phyloP scores from a whole-genome alignment of 345 rosid genomes.

The Sisymbrium irio region DNA sequence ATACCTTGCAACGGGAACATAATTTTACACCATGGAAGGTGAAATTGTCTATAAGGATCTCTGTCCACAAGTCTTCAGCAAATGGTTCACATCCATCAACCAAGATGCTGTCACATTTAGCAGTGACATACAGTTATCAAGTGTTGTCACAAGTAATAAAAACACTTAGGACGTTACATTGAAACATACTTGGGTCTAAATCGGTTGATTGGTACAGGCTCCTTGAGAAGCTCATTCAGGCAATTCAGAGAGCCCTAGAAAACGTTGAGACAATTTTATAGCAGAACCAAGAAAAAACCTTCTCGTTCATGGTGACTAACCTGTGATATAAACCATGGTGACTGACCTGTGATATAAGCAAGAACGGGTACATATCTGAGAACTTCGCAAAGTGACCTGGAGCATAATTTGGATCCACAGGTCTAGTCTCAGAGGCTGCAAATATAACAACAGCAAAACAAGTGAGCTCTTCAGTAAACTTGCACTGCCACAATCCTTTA shows the following conservation, averaged over 20 bases:
- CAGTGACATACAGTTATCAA: background rate
- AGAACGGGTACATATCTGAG: conserved; percentile 65
- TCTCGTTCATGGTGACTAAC: background rate
- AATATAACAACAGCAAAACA: background rate
- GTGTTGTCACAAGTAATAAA: conserved; percentile 16
- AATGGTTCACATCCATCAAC: conserved; percentile 82
- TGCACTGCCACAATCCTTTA: background rate
- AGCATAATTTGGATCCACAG: conserved; percentile 70
- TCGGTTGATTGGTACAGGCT: conserved; percentile 81
- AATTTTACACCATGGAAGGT: conserved; percentile 66
- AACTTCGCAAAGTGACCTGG: conserved; percentile 69
- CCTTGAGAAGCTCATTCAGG: conserved; percentile 63
- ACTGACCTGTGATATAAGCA: conserved; percentile 77
- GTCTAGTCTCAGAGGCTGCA: conserved; percentile 66
- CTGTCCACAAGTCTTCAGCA: conserved; percentile 84
- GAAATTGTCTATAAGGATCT: conserved; percentile 50
- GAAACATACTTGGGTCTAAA: conserved; percentile 80
- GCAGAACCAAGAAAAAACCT: background rate
- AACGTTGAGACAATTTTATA: conserved; percentile 6
- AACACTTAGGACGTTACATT: background rate
- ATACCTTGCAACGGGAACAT: conserved; percentile 87
- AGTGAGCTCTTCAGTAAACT: background rate
- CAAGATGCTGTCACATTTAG: conserved; percentile 54
- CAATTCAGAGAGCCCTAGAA: conserved; percentile 81
- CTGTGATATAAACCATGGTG: too few relatives aligned